A percentile compares a stretch with the other conserved stretches of the same genome.
phyloP scores from a whole-genome alignment of 345 rosid species.

The Camelina hispida region DNA sequence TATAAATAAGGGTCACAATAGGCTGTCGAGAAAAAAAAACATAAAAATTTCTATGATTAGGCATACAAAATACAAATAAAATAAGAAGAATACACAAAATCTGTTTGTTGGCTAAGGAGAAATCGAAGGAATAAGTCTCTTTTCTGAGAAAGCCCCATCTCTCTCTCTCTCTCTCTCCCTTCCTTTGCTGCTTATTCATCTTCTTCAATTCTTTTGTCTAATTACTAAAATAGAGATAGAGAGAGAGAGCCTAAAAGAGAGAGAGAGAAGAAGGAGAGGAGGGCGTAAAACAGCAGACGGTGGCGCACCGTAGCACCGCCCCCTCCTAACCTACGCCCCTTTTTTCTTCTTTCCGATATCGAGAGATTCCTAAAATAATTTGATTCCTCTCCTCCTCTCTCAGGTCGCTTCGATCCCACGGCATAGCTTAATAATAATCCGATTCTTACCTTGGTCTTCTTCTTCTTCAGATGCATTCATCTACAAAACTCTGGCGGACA shows the following conservation, averaged over 20 bases:
- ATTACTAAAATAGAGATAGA: slow-evolving; percentile 36
- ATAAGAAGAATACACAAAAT: slow-evolving; percentile 13
- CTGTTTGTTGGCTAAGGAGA: slow-evolving; percentile 42
- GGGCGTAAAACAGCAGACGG: slow-evolving; percentile 50
- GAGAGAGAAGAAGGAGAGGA: slow-evolving; percentile 38
- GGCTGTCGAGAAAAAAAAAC: background rate
- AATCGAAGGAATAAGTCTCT: slow-evolving; percentile 23
- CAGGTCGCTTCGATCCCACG: slow-evolving; percentile 48
- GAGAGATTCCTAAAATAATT: background rate
- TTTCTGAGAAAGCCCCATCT: background rate
- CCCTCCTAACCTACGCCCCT: slow-evolving; percentile 52
- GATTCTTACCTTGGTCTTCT: slow-evolving; percentile 19
- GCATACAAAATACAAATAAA: slow-evolving; percentile 20
- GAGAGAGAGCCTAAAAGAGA: background rate
- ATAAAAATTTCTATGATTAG: slow-evolving; percentile 39
- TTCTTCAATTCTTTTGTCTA: slow-evolving; percentile 14
- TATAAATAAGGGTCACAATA: background rate
- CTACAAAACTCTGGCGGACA: slow-evolving; percentile 56
- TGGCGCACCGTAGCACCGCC: slow-evolving; percentile 59
- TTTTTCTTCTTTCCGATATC: slow-evolving; percentile 34
- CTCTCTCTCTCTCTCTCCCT: slow-evolving; percentile 4
- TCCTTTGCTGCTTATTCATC: background rate
- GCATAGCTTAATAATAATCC: background rate
- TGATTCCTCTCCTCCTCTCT: slow-evolving; percentile 40
- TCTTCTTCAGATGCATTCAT: slow-evolving; percentile 21